Evolutionary conservation across 345 rosid species (phyloP), one percentile per base, ranked within the genome.

Genomic region (Zanthoxylum bungeanum): DNA sequence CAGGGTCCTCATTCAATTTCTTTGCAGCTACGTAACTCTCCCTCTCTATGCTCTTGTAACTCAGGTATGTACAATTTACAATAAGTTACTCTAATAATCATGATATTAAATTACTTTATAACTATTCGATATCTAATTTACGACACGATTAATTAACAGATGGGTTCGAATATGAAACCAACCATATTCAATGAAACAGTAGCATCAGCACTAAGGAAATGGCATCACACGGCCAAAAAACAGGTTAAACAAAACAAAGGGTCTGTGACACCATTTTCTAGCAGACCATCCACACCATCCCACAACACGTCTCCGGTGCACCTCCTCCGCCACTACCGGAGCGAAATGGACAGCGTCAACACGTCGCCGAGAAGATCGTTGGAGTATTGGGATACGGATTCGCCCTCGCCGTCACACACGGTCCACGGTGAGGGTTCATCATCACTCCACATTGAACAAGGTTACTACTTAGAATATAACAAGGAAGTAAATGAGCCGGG

Each of bases 41-140:
- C 99, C 99, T 66, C 88, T 95, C 0, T 88, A 95, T 51, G 99
- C 99, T 49, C 86, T 92, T 1, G 99, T 95, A 10, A 95, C 97
- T 46, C 99, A 89, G 84, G 93, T 89, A 78, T 64, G 14, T 12
- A 46, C 9, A 2, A 25, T 1, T n/a, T n/a, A n/a, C n/a, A n/a
- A n/a, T n/a, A n/a, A n/a, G n/a, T n/a, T n/a, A n/a, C n/a, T n/a
- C n/a, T n/a, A n/a, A n/a, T n/a, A n/a, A n/a, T n/a, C n/a, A n/a
- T n/a, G n/a, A n/a, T n/a, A 25, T 1, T 44, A 44, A 44, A 19
- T 4, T 28, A 47, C 17, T 46, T 5, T 28, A 0, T 14, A 64
- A 19, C 25, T 16, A 64, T 4, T 16, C 44, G 3, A n/a, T 33
- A 31, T 50, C 14, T 22, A 14, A 3, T 60, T 21, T 36, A 40